A percentile compares a stretch with the other conserved stretches of the same genome.
Conservation (phyloP, 441 rosid genomes). For the Macaranga tanarius region DNA sequence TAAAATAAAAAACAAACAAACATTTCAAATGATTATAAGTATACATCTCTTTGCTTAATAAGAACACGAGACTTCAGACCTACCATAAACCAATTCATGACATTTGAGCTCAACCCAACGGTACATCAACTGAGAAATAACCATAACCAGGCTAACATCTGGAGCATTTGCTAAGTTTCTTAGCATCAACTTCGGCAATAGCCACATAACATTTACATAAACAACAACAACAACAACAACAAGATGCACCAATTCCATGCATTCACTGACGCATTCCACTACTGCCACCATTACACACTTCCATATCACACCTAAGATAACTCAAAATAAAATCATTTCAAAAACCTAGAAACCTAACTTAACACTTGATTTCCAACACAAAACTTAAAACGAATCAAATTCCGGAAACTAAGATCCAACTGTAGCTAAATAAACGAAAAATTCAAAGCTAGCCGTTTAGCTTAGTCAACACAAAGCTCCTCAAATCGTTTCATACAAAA, state of each 20-base stretch:
- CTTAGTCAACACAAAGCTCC: conserved; percentile 1
- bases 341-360: not conserved
- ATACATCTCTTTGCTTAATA: no score
- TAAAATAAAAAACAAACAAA: no score
- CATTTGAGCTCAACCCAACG: no score
- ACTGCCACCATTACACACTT: not conserved
- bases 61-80: no score
- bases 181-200: not conserved
- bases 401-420: conserved; percentile 12
- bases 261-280: not conserved
- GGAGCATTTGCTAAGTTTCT: not conserved
- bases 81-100: no score
- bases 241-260: no score
- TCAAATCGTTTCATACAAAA: not conserved
- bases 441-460: conserved; percentile 10
- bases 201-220: not conserved
- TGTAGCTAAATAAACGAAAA: not conserved
- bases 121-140: no score
- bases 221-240: not conserved
- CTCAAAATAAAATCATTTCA: not conserved
- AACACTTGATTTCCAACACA: not conserved
- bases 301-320: not conserved
- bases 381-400: conserved; percentile 1
- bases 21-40: no score
- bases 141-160: no score